phyloP scores from a whole-genome alignment of 768 basidiomycete genomes.

The Xerocomus spinulosus region DNA sequence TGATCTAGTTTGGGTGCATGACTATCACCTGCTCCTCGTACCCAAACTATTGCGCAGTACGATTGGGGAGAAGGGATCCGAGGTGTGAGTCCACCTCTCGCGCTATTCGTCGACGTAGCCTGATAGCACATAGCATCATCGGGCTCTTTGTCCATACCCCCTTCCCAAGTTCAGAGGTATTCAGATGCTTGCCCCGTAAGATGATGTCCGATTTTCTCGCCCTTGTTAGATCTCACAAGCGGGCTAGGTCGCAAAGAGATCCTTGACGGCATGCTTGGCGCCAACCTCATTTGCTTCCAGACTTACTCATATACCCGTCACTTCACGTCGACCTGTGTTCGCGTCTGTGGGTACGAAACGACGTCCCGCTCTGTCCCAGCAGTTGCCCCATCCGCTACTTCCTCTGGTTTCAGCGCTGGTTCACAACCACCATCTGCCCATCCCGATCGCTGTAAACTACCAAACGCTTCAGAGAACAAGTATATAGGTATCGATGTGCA shows the following conservation, averaged over 20 bases:
- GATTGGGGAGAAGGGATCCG: constrained; percentile 35
- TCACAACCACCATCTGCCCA: background rate
- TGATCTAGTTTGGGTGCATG: constrained; percentile 93
- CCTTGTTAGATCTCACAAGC: constrained; percentile 1
- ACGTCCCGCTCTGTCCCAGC: constrained; percentile 30
- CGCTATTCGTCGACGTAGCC: background rate
- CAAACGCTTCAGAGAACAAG: constrained; percentile 15
- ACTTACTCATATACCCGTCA: constrained; percentile 95
- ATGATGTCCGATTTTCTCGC: constrained; percentile 9
- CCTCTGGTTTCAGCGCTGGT: constrained; percentile 6
- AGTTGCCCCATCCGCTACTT: background rate
- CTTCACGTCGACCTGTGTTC: constrained; percentile 90
- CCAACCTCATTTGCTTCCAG: constrained; percentile 95
- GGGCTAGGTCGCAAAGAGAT: constrained; percentile 82
- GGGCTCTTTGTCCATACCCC: constrained; percentile 98
- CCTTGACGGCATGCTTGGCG: constrained; percentile 95
- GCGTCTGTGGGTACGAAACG: constrained; percentile 93
- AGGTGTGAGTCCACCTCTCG: constrained; percentile 16
- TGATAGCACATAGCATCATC: constrained; percentile 40
- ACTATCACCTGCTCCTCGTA: constrained; percentile 93
- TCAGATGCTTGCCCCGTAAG: constrained; percentile 86
- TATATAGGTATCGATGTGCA: constrained; percentile 68
- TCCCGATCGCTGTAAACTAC: constrained; percentile 6
- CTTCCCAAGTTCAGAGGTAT: constrained; percentile 95
- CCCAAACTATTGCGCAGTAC: constrained; percentile 78